Percentiles rank a stretch among this genome's conserved stretches.
phyloP scores from a whole-genome alignment of 1,139 yeast species.

The Suhomyces terraborum region DNA sequence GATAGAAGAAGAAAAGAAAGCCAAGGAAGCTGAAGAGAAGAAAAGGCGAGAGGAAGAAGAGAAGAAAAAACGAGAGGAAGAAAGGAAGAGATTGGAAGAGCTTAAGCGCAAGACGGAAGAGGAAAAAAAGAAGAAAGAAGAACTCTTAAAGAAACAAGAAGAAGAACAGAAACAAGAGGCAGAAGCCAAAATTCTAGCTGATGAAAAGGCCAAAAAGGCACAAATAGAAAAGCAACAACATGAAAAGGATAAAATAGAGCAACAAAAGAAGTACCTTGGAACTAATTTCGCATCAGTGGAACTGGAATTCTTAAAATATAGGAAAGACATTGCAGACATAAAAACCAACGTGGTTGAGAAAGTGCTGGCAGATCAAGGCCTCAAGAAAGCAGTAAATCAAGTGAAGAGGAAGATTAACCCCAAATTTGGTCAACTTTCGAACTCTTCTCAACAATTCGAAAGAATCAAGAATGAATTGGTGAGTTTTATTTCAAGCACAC shows the following conservation, averaged over 20 bases:
- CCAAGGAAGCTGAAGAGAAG: slow-evolving; percentile 6
- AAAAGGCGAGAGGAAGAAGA: slow-evolving; percentile 3
- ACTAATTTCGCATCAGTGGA: slow-evolving; percentile 47
- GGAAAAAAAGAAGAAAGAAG: slow-evolving; percentile 15
- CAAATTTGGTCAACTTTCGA: slow-evolving; percentile 87
- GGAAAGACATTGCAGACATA: slow-evolving; percentile 57
- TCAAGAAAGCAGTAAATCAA: slow-evolving; percentile 45
- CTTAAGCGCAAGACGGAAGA: slow-evolving; percentile 11
- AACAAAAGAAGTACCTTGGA: slow-evolving; percentile 21
- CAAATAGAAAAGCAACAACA: slow-evolving; percentile 16
- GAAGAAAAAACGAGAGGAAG: slow-evolving; percentile 4
- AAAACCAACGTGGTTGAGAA: slow-evolving; percentile 57
- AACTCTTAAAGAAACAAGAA: slow-evolving; percentile 16
- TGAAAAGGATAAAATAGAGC: slow-evolving; percentile 15
- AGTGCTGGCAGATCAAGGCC: slow-evolving; percentile 43
- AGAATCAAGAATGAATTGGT: slow-evolving; percentile 54
- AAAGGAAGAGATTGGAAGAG: slow-evolving; percentile 4
- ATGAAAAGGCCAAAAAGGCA: slow-evolving; percentile 20
- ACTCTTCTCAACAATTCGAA: slow-evolving; percentile 59
- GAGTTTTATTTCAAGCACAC: slow-evolving; percentile 49
- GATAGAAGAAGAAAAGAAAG: slow-evolving; percentile 1
- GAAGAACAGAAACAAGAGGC: slow-evolving; percentile 13
- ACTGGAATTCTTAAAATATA: slow-evolving; percentile 51
- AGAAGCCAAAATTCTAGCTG: slow-evolving; percentile 17
- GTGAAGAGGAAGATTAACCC: slow-evolving; percentile 77